Percentiles rank a stretch among this genome's conserved stretches.
Conservation (phyloP, 139 green algal genomes). For the Coccomyxa sp. region DNA sequence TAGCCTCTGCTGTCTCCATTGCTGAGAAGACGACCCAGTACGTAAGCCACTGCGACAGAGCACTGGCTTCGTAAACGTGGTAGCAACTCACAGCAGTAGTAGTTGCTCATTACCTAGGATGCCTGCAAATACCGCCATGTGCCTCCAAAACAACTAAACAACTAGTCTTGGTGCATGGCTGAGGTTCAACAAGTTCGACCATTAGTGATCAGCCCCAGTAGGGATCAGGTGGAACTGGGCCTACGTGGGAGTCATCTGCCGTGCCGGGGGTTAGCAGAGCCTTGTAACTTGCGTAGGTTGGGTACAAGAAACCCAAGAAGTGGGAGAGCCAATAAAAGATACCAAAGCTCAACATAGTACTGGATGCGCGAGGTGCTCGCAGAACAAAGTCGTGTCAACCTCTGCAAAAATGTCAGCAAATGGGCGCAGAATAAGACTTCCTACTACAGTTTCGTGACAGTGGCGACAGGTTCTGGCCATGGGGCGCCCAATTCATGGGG, state of each 20-base stretch:
- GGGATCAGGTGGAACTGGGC: not conserved
- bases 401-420: no score
- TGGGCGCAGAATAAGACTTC: no score
- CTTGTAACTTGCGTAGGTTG: not conserved
- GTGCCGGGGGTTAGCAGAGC: not conserved
- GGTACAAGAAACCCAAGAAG: not conserved
- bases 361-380: no score
- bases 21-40: not conserved
- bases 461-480: no score
- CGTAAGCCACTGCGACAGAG: not conserved
- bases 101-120: not conserved
- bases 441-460: no score
- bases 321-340: not conserved
- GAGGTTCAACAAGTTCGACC: not conserved
- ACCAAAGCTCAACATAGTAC: not conserved
- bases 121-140: not conserved
- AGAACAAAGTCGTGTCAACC: no score
- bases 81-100: not conserved
- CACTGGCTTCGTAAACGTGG: not conserved
- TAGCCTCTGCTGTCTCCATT: not conserved
- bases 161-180: not conserved
- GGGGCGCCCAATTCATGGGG: no score
- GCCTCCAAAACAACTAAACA: not conserved
- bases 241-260: not conserved
- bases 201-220: not conserved